phyloP scores from a whole-genome alignment of 2,329 filamentous ascomycete genomes.

The Penicillium sp. region DNA sequence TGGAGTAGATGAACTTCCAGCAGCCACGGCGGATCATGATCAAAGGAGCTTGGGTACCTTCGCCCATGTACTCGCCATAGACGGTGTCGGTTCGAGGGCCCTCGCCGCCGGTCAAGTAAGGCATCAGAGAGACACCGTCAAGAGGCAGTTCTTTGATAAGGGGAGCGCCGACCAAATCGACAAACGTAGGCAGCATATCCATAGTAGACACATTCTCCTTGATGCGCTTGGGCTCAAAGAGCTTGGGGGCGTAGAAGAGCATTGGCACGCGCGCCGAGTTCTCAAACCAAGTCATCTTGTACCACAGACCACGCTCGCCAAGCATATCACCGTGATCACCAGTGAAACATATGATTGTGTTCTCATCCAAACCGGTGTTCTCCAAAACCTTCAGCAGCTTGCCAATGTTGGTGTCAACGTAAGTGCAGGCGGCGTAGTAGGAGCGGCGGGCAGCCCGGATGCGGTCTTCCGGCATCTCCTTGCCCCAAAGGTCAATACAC shows the following conservation, averaged over 20 bases:
- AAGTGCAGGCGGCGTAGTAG: constrained; percentile 91
- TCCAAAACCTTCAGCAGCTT: constrained; percentile 76
- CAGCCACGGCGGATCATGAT: constrained; percentile 90
- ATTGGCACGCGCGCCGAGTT: constrained; percentile 86
- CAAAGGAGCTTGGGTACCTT: constrained; percentile 83
- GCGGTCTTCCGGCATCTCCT: constrained; percentile 80
- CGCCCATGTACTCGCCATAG: constrained; percentile 93
- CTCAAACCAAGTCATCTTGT: constrained; percentile 98
- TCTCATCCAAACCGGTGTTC: constrained; percentile 74
- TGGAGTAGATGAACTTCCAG: constrained; percentile 90
- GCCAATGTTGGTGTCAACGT: constrained; percentile 90
- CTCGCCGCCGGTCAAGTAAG: constrained; percentile 66
- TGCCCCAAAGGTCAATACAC: constrained; percentile 82
- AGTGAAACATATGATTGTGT: constrained; percentile 90
- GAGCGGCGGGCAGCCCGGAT: constrained; percentile 82
- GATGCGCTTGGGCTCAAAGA: constrained; percentile 74
- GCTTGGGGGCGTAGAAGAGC: constrained; percentile 76
- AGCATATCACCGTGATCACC: constrained; percentile 97
- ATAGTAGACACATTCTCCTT: constrained; percentile 85
- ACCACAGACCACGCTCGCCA: constrained; percentile 86
- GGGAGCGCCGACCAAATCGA: constrained; percentile 74
- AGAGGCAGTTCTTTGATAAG: constrained; percentile 73
- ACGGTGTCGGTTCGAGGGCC: constrained; percentile 71
- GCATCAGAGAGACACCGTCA: constrained; percentile 78
- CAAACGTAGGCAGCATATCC: constrained; percentile 85